Base-by-base conservation (phyloP, 371 early-diverging fungal species). In the Cokeromyces recurvatus region DNA sequence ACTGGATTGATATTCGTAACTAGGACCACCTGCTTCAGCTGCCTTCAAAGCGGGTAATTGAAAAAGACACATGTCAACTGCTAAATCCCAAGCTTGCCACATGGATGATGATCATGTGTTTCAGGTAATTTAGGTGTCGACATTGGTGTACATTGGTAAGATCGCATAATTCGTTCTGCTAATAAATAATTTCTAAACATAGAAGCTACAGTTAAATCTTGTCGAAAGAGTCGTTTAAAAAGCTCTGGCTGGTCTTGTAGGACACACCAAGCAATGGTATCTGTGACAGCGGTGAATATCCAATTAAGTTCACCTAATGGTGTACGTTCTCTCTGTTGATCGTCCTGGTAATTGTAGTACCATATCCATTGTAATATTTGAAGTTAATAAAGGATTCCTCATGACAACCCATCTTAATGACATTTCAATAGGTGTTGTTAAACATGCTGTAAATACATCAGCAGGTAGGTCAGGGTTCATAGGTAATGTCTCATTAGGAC, bases 201-300 rank as follows among this genome's bases (percentile, higher is more conserved):
- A 14, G 93, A 89, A 0, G 98, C 96, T 3, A 97, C 95, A 76
- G 94, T 88, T 43, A 97, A 64, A 68, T 98, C 98, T 56, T 96
- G 95, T 39, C 98, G 67, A 63, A 96, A 98, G 27, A 97, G 75
- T 29, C 82, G 78, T 60, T 92, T 88, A 68, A 98, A 98, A 23
- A 91, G 53, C 43, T 91, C 94, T 10, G 86, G 85, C 14, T 93
- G 88, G 41, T 66, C 67, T 40, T 74, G 75, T 23, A 98, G 64
- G 12, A 91, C 88, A 54, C 83, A 90, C 98, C 98, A 98, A n/a
- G 98, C 98, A 43, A 98, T 98, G 5, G 97, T 96, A 67, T 98
- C 98, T 0, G 95, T 97, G 23, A 98, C 91, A 23, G 98, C 91
- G 0, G 97, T 96, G 57, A 98, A 95, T 12, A 98, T 94, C 98